Conservation (phyloP, 176 grass and related monocot species). For the Oryza punctata region DNA sequence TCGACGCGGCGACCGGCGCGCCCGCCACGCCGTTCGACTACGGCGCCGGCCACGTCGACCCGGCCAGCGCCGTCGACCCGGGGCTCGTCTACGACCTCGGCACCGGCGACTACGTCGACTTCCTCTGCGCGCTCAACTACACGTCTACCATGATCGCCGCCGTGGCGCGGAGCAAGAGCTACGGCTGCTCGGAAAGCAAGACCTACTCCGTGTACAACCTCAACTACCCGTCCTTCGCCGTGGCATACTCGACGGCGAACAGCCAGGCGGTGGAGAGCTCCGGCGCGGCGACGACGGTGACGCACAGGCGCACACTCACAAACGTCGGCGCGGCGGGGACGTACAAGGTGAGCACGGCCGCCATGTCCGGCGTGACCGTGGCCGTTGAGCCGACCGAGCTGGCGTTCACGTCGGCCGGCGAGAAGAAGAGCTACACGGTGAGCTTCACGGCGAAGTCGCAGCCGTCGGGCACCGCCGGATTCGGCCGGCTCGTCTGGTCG, state of each 20-base stretch:
- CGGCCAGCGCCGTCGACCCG: constrained; percentile 51
- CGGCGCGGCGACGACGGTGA: constrained; percentile 42
- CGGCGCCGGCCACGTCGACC: constrained; percentile 82
- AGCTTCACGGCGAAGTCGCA: constrained; percentile 63
- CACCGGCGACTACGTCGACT: constrained; percentile 70
- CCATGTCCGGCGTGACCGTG: constrained; percentile 46
- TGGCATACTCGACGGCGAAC: constrained; percentile 56
- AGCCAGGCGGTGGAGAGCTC: constrained; percentile 35
- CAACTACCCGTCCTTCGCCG: constrained; percentile 90
- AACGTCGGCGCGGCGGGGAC: constrained; percentile 62
- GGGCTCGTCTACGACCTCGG: constrained; percentile 80
- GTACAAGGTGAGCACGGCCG: constrained; percentile 60
- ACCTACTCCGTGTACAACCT: constrained; percentile 59
- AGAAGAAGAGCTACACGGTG: constrained; percentile 81
- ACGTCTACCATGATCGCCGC: constrained; percentile 66
- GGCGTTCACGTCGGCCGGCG: constrained; percentile 58
- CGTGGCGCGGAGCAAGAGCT: constrained; percentile 47
- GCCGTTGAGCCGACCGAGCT: constrained; percentile 61
- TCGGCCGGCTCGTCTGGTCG: constrained; percentile 81
- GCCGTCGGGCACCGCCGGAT: constrained; percentile 62
- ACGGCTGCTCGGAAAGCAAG: constrained; percentile 46
- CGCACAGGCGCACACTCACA: constrained; percentile 72
- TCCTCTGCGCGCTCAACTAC: constrained; percentile 90
- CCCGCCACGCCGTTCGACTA: constrained; percentile 77
- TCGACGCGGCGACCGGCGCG: constrained; percentile 67